Evolutionary conservation across 2,329 filamentous ascomycete genomes (phyloP).

Genomic region (Juglanconis sp.): DNA sequence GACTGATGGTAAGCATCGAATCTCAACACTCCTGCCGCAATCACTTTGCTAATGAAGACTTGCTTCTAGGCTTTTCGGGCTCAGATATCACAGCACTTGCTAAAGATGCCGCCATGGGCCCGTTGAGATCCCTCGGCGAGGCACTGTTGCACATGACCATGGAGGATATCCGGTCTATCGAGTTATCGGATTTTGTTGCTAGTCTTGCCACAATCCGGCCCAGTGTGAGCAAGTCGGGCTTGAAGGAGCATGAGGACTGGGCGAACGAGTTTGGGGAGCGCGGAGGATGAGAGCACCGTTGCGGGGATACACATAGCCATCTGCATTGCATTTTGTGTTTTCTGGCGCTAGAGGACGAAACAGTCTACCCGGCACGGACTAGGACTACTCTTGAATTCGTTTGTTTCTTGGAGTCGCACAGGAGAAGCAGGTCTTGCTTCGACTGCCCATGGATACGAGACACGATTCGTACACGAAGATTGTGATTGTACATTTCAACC

Average conservation of each 20-base stretch:
- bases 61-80: constrained; percentile 78
- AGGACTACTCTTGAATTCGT: not conserved
- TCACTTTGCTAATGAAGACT: constrained; percentile 6
- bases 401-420: not conserved
- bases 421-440: not conserved
- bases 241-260: constrained; percentile 93
- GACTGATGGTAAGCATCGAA: constrained; percentile 69
- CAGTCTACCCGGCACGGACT: not conserved
- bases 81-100: constrained; percentile 95
- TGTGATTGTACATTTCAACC: constrained; percentile 1
- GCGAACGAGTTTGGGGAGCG: constrained; percentile 88
- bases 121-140: constrained; percentile 84
- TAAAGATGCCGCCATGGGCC: constrained; percentile 98
- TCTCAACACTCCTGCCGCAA: not conserved
- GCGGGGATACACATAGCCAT: not conserved
- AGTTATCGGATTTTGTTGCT: constrained; percentile 76
- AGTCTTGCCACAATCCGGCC: constrained; percentile 84
- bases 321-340: not conserved
- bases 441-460: not conserved
- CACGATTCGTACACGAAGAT: not conserved
- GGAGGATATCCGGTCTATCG: constrained; percentile 89
- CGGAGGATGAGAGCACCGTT: constrained; percentile 57
- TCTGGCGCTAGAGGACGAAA: not conserved
- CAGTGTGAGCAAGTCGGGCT: constrained; percentile 79
- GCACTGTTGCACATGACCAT: constrained; percentile 86